Evolutionary conservation across 495 filamentous ascomycete genomes (phyloP), one percentile per base, ranked within the genome.

Genomic region (Xylaria castorea): DNA sequence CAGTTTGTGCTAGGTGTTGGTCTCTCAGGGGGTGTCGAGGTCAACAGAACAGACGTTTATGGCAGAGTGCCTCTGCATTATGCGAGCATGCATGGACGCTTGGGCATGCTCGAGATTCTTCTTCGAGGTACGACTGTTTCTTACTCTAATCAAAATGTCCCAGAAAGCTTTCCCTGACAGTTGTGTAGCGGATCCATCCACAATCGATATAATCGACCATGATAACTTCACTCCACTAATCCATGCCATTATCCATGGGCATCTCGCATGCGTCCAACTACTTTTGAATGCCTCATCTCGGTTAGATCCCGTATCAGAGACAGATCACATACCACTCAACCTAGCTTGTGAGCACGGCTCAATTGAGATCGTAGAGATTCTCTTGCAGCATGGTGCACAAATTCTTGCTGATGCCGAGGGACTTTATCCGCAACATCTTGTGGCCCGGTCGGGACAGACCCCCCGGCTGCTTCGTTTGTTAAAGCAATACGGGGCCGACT

Each of bases 201-300:
- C 93, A 0, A 92, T 98, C 76, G 88, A 98, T 78, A 80, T 90
- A 25, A 92, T 94, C 80, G 96, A 99, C 77, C 94, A 97, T 76
- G 95, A 99, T 81, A 98, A 97, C 82, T 98, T 97, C 81, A 98
- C 96, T 3, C 94, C 96, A 0, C 84, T 99, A 61, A 96, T 99
- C 66, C 96, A 98, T 80, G 92, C 93, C 68, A 97, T 98, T 76
- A 94, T 97, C 61, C 94, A 95, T 75, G 87, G 90, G 53, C 91
- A 96, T 70, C 84, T 93, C 25, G 83, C 88, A 57, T 97, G 93
- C 79, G 94, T 95, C 2, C 85, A 92, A 74, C 87, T 89, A 72
- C 86, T 99, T 51, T 87, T 98, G 3, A 81, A 84, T 9, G 89
- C 86, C 63, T 89, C 90, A 72, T 94, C 96, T 18, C 87, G 93